Evolutionary conservation across 2,329 filamentous ascomycete species (phyloP).

Genomic region (Pseudodiploospora longispora): DNA sequence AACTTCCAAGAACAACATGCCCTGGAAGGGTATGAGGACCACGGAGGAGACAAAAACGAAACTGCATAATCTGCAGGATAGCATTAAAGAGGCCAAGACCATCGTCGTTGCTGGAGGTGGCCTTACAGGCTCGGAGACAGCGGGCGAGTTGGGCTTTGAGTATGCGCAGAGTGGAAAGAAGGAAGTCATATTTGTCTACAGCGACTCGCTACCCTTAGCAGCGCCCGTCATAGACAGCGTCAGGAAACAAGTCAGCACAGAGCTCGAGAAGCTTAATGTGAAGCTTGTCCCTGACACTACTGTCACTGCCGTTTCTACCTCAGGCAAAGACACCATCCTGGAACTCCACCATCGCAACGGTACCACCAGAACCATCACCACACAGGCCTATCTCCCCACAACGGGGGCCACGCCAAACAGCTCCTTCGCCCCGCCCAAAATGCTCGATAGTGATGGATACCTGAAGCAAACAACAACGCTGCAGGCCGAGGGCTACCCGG

Average conservation of each 20-base stretch:
- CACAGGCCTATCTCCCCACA: conserved; percentile 40
- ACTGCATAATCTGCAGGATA: conserved; percentile 26
- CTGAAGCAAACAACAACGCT: conserved; percentile 31
- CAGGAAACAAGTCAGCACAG: conserved; percentile 27
- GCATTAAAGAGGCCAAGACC: conserved; percentile 34
- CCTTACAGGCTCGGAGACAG: conserved; percentile 41
- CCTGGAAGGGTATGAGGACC: conserved; percentile 40
- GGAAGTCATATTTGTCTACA: conserved; percentile 36
- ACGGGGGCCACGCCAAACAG: conserved; percentile 39
- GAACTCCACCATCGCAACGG: conserved; percentile 26
- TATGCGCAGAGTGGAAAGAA: conserved; percentile 37
- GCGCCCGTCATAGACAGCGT: conserved; percentile 26
- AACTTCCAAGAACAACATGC: conserved; percentile 32
- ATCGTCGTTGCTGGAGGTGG: conserved; percentile 47
- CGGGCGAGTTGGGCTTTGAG: conserved; percentile 42
- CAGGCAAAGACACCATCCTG: conserved; percentile 22
- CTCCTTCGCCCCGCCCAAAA: conserved; percentile 28
- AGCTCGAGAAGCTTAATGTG: conserved; percentile 37
- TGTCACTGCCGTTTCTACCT: conserved; percentile 21
- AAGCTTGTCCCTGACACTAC: conserved; percentile 31
- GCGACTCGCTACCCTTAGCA: conserved; percentile 30
- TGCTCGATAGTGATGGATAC: conserved; percentile 27
- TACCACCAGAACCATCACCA: conserved; percentile 27
- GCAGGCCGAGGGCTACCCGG: conserved; percentile 24
- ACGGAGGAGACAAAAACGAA: conserved; percentile 33